Base-by-base conservation (phyloP, 768 basidiomycete genomes). In the Pulveroboletus sp. region DNA sequence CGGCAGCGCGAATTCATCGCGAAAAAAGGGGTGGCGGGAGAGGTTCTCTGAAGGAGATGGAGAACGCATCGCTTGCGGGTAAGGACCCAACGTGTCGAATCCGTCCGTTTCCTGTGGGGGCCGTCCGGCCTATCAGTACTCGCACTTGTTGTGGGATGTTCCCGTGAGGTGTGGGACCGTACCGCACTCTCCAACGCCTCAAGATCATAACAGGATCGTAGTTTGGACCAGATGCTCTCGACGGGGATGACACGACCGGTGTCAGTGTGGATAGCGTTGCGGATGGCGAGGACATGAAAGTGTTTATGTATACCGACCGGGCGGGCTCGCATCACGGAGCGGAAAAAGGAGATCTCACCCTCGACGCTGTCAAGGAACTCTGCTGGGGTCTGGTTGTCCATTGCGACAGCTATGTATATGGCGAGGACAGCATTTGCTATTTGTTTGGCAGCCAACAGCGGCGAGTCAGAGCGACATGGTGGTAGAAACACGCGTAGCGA, bases 321-420 rank as follows among this genome's bases (percentile, higher is more conserved):
- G 47, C 91, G 77, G 15, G 88, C 79, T 39, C 82, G 82, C 78
- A 87, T 88, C 46, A 91, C 73, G 7, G 87, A 85, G 43, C 86
- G 80, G 64, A 93, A 92, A 69, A 93, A 86, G 8, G 86, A 77
- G 41, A 91, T 88, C 67, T 93, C 91, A 36, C 91, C 91, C 57
- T 84, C 81, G 46, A 89, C 79, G 7, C 79, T 82, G 62, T 84
- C 77, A 36, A 93, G 80, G 61, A 85, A 83, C 30, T 64, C 66
- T 13, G 57, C 49, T 27, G 64, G 60, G 6, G 60, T 64, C 41
- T 66, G 63, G 44, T 62, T 58, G 54, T 66, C 65, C 64, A 66
- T 67, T 30, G 42, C 32, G 33, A 42, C 38, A 46, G 39, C 37
- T 37, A 36, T 6, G 14, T 6, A 6, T 10, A 14, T 21, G 33